Base-by-base conservation (phyloP, 148 eudicot genomes). In the Camellia japonica region DNA sequence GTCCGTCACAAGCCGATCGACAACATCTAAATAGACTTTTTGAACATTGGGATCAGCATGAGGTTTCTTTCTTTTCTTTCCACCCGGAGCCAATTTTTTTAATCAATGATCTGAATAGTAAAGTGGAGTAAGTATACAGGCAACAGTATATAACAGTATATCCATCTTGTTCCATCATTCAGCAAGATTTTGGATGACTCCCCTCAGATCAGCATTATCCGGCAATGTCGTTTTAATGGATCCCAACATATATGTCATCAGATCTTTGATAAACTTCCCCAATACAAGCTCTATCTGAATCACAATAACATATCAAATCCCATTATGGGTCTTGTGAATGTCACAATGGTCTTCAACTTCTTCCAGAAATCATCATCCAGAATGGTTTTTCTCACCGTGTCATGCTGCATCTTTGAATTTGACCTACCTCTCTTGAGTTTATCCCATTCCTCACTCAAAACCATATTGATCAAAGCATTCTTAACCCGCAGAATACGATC, bases 1-100 rank as follows among this genome's bases (percentile, higher is more conserved):
- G 12, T 74, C 78, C 23, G 15, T 74, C 78, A 74, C 23, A 38
- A 74, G 78, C 44, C 65, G 20, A 41, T 74, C 66, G 6, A 74
- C 38, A 14, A 42, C 66, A 74, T 58, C 49, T 16, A 41, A 58
- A 74, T 74, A 38, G 49, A 59, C 78, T 7, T 23, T 44, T 14
- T 74, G 63, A 14, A 58, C 66, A 74, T 6, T 9, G 10, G 46
- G 64, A 42, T 74, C 5, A 9, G 66, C 66, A 56, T 41, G 49
- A 59, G 78, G 78, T 59, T 59, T 11, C 19, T 30, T 23, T 20
- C 46, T 55, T 74, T 74, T 56, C 78, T 54, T 43, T 49, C 52
- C 72, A 43, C 20, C 19, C 2, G 72, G 72, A 68, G 20, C 19
- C 49, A 15, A 16, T 6, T 51, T 68, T 68, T 10, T 68, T 46